Evolutionary conservation across 129 eudicot species (phyloP).

Genomic region (Ambrosia trifida): DNA sequence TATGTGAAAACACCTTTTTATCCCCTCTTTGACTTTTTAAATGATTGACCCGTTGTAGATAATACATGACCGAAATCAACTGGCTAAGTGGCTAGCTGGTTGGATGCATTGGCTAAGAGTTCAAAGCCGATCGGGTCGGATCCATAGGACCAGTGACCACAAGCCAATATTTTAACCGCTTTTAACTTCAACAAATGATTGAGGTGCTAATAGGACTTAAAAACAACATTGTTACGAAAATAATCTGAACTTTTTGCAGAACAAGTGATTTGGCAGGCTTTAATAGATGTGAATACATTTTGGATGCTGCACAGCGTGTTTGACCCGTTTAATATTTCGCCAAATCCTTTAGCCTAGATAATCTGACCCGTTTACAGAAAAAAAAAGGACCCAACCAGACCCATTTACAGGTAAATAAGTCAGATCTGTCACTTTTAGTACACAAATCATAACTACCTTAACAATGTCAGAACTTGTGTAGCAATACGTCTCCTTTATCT

Average conservation of each 20-base stretch:
- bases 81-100: background rate
- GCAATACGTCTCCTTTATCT: slow-evolving; percentile 94
- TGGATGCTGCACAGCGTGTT: background rate
- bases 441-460: slow-evolving; percentile 52
- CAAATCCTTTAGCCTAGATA: background rate
- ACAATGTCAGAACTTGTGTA: slow-evolving; percentile 96
- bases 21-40: background rate
- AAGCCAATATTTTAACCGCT: background rate
- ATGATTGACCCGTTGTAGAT: background rate
- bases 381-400: background rate
- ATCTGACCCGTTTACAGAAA: background rate
- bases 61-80: background rate
- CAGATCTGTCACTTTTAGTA: background rate
- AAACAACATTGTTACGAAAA: background rate
- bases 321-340: background rate
- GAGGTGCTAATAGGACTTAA: background rate
- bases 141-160: background rate
- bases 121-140: background rate
- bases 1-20: background rate
- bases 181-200: background rate
- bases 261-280: background rate
- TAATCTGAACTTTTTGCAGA: background rate
- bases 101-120: background rate
- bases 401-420: background rate
- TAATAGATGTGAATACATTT: background rate